Evolutionary conservation across 345 rosid species (phyloP).

Genomic region (Rhodomyrtus tomentosa): DNA sequence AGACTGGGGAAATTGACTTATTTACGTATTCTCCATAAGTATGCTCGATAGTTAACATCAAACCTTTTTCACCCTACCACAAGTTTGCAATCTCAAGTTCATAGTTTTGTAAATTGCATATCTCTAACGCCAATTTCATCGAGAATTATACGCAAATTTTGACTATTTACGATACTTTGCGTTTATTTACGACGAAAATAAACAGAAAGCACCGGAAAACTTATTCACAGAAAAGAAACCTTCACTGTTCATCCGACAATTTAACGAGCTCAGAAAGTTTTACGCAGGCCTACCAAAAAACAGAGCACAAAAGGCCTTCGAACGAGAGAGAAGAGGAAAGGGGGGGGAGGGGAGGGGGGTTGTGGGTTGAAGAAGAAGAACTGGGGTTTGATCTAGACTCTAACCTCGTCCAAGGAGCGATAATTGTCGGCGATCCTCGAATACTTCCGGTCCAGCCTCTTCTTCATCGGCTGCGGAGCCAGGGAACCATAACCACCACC

Average conservation of each 20-base stretch:
- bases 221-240: neutral
- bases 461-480: conserved; percentile 17
- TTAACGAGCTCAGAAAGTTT: neutral
- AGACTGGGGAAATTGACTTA: neutral
- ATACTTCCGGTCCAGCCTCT: conserved; percentile 47
- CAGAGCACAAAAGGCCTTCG: neutral
- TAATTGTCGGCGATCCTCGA: conserved; percentile 83
- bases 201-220: neutral
- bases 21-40: no score
- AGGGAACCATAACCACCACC: conserved; percentile 20
- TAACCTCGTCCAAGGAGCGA: conserved; percentile 77
- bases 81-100: neutral
- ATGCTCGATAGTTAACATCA: neutral
- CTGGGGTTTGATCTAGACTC: neutral
- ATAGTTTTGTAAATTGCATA: neutral
- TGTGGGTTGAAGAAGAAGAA: neutral
- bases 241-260: neutral
- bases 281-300: neutral
- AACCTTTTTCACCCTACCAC: neutral
- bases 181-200: neutral
- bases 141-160: neutral
- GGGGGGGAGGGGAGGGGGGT: neutral
- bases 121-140: neutral
- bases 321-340: neutral
- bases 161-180: neutral